A percentile compares a stretch with the other conserved stretches of the same genome.
phyloP scores from a whole-genome alignment of 495 filamentous ascomycete species.

The Patellaria atrata region DNA sequence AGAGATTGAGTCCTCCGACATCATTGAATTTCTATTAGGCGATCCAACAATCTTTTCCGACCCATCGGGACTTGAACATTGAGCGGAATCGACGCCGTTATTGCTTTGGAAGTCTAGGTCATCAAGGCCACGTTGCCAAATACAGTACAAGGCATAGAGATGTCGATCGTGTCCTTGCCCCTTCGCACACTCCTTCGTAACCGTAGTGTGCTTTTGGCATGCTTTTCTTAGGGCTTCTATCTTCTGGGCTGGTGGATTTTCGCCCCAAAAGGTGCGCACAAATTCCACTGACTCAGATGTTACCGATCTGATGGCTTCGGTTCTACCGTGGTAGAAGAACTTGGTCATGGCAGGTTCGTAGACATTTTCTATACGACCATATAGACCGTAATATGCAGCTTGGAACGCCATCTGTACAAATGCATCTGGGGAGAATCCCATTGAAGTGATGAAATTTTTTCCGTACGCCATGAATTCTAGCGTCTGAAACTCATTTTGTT shows the following conservation, averaged over 20 bases:
- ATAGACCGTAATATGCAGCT: slow-evolving; percentile 94
- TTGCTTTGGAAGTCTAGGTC: slow-evolving; percentile 43
- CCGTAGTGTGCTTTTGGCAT: slow-evolving; percentile 63
- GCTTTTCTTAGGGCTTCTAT: slow-evolving; percentile 72
- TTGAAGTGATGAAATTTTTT: slow-evolving; percentile 94
- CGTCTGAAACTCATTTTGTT: slow-evolving; percentile 91
- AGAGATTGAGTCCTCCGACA: slow-evolving; percentile 31
- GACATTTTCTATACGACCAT: slow-evolving; percentile 82
- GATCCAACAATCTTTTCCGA: slow-evolving; percentile 32
- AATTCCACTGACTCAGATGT: slow-evolving; percentile 71
- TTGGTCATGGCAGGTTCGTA: slow-evolving; percentile 99
- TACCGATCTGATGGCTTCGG: slow-evolving; percentile 82
- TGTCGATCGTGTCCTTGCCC: slow-evolving; percentile 88
- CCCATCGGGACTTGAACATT: slow-evolving; percentile 14
- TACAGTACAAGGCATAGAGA: slow-evolving; percentile 82
- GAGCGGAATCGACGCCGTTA: slow-evolving; percentile 29
- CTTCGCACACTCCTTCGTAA: slow-evolving; percentile 78
- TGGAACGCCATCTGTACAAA: slow-evolving; percentile 99
- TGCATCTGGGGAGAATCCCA: slow-evolving; percentile 92
- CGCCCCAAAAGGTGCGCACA: slow-evolving; percentile 88
- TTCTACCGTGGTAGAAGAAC: slow-evolving; percentile 78
- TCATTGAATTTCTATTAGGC: slow-evolving; percentile 37
- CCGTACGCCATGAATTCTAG: slow-evolving; percentile 82
- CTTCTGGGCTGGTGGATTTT: slow-evolving; percentile 67
- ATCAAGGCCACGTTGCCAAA: slow-evolving; percentile 85